Base-by-base conservation (phyloP, 768 basidiomycete species). In the Rhodotorula kratochvilovae region DNA sequence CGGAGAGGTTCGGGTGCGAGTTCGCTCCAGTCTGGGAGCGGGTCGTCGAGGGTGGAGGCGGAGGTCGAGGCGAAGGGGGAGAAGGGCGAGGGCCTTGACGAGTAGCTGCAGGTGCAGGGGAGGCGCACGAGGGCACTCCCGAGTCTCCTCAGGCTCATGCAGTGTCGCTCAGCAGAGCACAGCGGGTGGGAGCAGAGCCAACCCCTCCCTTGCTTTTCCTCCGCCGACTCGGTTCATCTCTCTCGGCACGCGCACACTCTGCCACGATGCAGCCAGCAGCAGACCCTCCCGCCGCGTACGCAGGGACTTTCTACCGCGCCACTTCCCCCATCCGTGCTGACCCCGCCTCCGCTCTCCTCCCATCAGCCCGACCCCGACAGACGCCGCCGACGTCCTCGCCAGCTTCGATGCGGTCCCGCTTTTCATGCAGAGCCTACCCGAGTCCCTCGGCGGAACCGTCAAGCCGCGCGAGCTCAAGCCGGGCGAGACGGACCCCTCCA, bases 371-470 rank as follows among this genome's bases (percentile, higher is more conserved):
- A 23, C 50, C 7, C 54, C 19, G 29, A 16, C 39, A 23, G 45
- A 55, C 10, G 12, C 29, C 39, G 69, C 68, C 11, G 58, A 73
- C 39, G 39, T 55, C 19, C 76, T 86, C 33, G 79, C 80, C 10
- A 81, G 78, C 25, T 81, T 88, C 54, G 88, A 93, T 74, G 83
- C 85, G 8, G 81, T 90, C 5, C 96, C 96, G 12, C 82, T 99
- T 48, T 99, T 99, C 82, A 98, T 98, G 93, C 87, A 87, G 76
- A 86, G 87, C 29, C 84, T 96, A 29, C 93, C 94, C 1, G 43
- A 65, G 31, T 71, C 69, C 21, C 63, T 68, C 12, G 74, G 69
- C 17, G 66, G 68, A 10, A 60, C 62, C 15, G 3, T 62, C 5
- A 53, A 46, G 3, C 31, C 4, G 1, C 56, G 15, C 7, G 82